Conservation (phyloP, 2,329 filamentous ascomycete species). For the Talaromyces sp. region DNA sequence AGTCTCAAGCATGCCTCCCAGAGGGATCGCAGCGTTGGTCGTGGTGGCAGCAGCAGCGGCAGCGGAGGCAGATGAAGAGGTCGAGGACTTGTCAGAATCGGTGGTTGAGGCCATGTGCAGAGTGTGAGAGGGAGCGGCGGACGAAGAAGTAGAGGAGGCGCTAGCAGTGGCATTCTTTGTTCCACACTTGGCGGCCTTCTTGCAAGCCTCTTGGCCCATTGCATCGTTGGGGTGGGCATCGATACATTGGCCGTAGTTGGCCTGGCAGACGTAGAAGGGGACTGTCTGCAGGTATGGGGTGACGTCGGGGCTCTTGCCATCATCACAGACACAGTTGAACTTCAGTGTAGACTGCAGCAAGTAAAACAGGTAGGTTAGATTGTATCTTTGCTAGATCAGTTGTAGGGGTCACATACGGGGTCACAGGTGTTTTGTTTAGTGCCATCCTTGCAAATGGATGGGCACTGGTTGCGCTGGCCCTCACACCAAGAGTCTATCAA, state of each 20-base stretch:
- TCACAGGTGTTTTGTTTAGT: constrained; percentile 59
- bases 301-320: constrained; percentile 59
- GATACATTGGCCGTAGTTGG: constrained; percentile 55
- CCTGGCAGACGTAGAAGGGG: constrained; percentile 62
- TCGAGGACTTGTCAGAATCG: constrained; percentile 28
- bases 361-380: neutral
- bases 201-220: constrained; percentile 54
- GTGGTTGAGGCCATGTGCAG: constrained; percentile 34
- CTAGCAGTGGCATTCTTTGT: constrained; percentile 47
- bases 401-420: constrained; percentile 44
- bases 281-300: constrained; percentile 60
- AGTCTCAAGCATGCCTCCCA: constrained; percentile 45
- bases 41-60: constrained; percentile 32
- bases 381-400: neutral
- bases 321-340: constrained; percentile 61
- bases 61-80: constrained; percentile 35
- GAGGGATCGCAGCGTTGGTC: constrained; percentile 51
- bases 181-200: constrained; percentile 55
- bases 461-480: constrained; percentile 63
- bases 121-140: constrained; percentile 31
- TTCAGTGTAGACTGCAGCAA: constrained; percentile 43
- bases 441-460: constrained; percentile 58
- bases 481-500: constrained; percentile 58
- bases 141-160: constrained; percentile 25
- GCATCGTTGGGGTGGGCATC: constrained; percentile 49